Conservation (phyloP, 768 basidiomycete species). For the Naganishia onofrii region DNA sequence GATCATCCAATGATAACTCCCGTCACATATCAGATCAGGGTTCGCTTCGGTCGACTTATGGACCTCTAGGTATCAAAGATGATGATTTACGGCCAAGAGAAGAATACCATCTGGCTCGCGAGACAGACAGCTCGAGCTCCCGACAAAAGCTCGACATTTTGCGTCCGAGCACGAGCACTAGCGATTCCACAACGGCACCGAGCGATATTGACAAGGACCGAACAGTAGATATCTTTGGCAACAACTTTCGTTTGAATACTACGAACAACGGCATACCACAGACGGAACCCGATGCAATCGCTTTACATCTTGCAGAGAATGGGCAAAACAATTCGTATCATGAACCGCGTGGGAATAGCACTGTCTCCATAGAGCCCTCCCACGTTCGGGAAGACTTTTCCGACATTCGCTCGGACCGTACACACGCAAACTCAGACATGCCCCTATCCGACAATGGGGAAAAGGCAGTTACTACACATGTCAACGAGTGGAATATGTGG, state of each 20-base stretch:
- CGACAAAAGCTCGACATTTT: neutral
- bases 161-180: neutral
- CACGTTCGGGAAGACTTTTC: no score
- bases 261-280: neutral
- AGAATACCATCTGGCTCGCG: neutral
- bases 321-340: neutral
- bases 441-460: neutral
- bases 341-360: neutral
- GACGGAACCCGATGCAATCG: neutral
- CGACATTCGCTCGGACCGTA: neutral
- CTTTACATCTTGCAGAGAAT: neutral
- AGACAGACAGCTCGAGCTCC: neutral
- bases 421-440: neutral
- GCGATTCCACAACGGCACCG: neutral
- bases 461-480: no score
- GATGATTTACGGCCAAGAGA: neutral
- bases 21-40: neutral
- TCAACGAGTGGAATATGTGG: constrained; percentile 4
- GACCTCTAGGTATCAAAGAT: neutral
- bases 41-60: no score
- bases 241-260: neutral
- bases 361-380: no score
- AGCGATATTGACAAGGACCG: neutral
- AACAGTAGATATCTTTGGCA: neutral
- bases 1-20: neutral